Percentiles rank a stretch among this genome's conserved stretches.
phyloP scores from a whole-genome alignment of 2,329 filamentous ascomycete genomes.

The Aspergillus oerlinghausenensis region DNA sequence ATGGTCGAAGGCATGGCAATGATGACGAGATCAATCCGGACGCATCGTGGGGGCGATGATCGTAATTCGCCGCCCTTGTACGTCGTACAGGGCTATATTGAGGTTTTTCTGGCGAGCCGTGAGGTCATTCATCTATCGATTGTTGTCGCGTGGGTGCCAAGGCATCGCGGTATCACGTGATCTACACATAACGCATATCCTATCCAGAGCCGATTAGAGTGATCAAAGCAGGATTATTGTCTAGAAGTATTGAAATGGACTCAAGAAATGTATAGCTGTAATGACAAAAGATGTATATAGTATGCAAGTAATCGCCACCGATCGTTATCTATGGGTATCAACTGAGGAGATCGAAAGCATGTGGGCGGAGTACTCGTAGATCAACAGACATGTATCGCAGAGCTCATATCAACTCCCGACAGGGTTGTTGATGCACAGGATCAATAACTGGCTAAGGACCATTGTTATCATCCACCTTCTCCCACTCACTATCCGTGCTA shows the following conservation, averaged over 20 bases:
- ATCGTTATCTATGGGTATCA: constrained; percentile 12
- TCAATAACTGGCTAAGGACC: constrained; percentile 2
- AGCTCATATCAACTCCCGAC: not conserved
- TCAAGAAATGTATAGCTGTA: not conserved
- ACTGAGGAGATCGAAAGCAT: constrained; percentile 1
- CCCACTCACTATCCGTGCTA: constrained; percentile 96
- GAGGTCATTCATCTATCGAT: not conserved
- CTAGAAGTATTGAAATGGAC: not conserved
- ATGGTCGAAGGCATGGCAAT: constrained; percentile 24
- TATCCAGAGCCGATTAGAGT: not conserved
- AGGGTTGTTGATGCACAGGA: not conserved
- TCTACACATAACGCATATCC: not conserved
- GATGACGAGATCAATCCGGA: constrained; percentile 2
- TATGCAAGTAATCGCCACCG: not conserved
- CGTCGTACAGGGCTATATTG: not conserved
- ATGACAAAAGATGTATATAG: not conserved
- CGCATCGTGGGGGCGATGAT: constrained; percentile 9
- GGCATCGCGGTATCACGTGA: not conserved
- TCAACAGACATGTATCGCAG: not conserved
- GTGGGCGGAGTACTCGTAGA: not conserved
- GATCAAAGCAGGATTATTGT: not conserved
- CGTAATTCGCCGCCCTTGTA: not conserved
- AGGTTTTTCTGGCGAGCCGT: not conserved
- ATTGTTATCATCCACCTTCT: constrained; percentile 66
- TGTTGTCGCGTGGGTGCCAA: not conserved